Evolutionary conservation across 2,329 filamentous ascomycete species (phyloP).

Genomic region (Tricladium varicosporioides): DNA sequence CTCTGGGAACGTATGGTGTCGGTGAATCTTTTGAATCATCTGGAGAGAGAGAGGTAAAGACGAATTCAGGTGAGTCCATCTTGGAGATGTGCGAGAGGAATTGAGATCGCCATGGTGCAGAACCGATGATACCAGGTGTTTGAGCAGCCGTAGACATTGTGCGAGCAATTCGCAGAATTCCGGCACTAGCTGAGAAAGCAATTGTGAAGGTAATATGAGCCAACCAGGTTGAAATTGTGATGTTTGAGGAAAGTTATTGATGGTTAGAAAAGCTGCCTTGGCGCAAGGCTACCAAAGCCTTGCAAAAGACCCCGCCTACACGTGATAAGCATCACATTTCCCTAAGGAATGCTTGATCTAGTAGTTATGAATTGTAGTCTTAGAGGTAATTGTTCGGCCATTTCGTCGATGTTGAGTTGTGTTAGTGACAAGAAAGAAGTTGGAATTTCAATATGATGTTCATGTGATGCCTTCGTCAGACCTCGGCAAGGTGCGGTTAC

Average conservation of each 20-base stretch:
- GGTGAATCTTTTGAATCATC: slow-evolving; percentile 36
- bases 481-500: too few relatives aligned
- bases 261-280: background rate
- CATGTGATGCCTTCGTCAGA: too few relatives aligned
- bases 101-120: slow-evolving; percentile 35
- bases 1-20: slow-evolving; percentile 47
- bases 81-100: slow-evolving; percentile 35
- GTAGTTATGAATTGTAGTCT: too few relatives aligned
- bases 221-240: too few relatives aligned
- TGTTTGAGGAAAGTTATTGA: background rate
- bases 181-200: slow-evolving; percentile 28
- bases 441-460: too few relatives aligned
- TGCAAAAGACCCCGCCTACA: too few relatives aligned
- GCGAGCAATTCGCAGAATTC: slow-evolving; percentile 29
- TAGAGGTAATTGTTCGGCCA: too few relatives aligned
- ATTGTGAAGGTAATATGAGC: slow-evolving; percentile 22
- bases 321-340: too few relatives aligned
- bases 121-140: slow-evolving; percentile 22
- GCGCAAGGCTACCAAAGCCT: too few relatives aligned
- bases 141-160: slow-evolving; percentile 31
- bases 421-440: too few relatives aligned
- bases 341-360: too few relatives aligned
- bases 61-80: slow-evolving; percentile 39
- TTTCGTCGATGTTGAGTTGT: too few relatives aligned
- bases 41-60: slow-evolving; percentile 44